Percentiles rank a stretch among this genome's conserved stretches.
Evolutionary conservation across 306 rosid species (phyloP).

Genomic region (Inga laurina): DNA sequence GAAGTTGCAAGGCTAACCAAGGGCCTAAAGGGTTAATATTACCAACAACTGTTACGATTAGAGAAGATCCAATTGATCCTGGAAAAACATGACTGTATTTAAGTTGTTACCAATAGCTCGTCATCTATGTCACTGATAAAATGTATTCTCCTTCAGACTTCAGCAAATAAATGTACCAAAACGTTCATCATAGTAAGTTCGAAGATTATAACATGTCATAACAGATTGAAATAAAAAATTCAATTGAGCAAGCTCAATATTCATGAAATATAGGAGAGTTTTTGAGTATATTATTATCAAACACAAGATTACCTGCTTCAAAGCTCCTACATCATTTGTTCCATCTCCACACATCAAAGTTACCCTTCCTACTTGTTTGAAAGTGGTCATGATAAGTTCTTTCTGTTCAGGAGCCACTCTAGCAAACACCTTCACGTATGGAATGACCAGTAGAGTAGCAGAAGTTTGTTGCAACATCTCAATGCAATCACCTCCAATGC

Average conservation of each 20-base stretch:
- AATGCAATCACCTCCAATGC: constrained; percentile 95
- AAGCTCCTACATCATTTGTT: constrained; percentile 97
- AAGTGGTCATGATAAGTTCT: constrained; percentile 96
- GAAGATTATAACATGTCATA: neutral
- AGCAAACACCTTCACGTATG: constrained; percentile 95
- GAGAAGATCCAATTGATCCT: neutral
- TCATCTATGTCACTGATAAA: neutral
- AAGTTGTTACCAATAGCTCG: neutral
- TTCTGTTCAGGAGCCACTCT: constrained; percentile 99
- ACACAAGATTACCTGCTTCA: constrained; percentile 76
- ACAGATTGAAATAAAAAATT: constrained; percentile 11
- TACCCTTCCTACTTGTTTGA: constrained; percentile 86
- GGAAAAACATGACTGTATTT: constrained; percentile 1
- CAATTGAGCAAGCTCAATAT: constrained; percentile 18
- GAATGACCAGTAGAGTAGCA: constrained; percentile 76
- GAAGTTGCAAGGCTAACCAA: constrained; percentile 28
- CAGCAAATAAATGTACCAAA: constrained; percentile 14
- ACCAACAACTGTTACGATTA: neutral
- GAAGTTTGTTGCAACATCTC: constrained; percentile 87
- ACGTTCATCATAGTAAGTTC: neutral
- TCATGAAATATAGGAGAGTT: constrained; percentile 15
- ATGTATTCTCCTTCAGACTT: constrained; percentile 3
- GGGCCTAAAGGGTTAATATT: constrained; percentile 8
- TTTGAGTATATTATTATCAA: neutral
- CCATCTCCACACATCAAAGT: constrained; percentile 99